phyloP scores from a whole-genome alignment of 108 stramenopile species.

The Nitzschia inconspicua region DNA sequence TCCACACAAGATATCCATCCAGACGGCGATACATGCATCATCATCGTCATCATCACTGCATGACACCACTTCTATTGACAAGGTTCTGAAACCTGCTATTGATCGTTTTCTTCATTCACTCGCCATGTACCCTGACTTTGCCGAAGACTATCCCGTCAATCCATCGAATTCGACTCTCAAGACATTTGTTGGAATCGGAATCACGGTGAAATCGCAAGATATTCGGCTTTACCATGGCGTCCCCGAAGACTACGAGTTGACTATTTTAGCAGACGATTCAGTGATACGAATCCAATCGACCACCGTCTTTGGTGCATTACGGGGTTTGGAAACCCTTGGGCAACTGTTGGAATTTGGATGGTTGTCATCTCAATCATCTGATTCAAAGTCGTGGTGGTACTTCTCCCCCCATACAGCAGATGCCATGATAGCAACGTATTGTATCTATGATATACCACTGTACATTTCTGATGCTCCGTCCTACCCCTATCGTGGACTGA shows the following conservation, averaged over 20 bases:
- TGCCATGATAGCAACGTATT: constrained; percentile 6
- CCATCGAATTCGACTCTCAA: constrained; percentile 5
- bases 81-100: constrained; percentile 16
- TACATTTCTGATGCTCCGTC: constrained; percentile 51
- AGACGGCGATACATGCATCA: too few relatives aligned
- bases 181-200: not conserved
- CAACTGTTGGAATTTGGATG: constrained; percentile 55
- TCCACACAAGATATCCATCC: too few relatives aligned
- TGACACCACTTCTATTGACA: not conserved
- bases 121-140: constrained; percentile 18
- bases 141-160: constrained; percentile 22
- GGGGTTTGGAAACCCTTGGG: constrained; percentile 53
- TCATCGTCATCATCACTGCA: not conserved
- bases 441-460: constrained; percentile 22
- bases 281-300: constrained; percentile 8
- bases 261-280: not conserved
- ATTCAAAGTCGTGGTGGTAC: too few relatives aligned
- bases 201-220: constrained; percentile 14
- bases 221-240: constrained; percentile 18
- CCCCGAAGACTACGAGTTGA: constrained; percentile 44
- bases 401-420: too few relatives aligned
- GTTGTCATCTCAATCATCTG: not conserved
- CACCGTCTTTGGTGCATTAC: constrained; percentile 58
- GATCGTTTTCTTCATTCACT: constrained; percentile 13
- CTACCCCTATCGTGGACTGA: constrained; percentile 68